Conservation (phyloP, 306 rosid genomes). For the Lagenaria siceraria region DNA sequence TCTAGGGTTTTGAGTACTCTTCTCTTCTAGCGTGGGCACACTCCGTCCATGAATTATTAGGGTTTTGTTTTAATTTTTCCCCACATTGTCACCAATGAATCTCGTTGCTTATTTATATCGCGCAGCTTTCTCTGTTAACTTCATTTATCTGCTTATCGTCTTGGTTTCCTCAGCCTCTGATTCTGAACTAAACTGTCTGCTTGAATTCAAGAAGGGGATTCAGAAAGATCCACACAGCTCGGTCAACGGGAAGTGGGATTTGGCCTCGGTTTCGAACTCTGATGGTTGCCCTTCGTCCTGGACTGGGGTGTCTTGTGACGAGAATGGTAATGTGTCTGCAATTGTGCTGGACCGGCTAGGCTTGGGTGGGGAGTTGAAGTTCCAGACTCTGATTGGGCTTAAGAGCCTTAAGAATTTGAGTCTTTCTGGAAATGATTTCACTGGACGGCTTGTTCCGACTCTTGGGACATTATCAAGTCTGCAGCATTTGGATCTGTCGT, state of each 20-base stretch:
- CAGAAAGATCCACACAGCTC: conserved; percentile 31
- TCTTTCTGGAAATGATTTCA: conserved; percentile 57
- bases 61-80: conserved; percentile 6
- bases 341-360: conserved; percentile 38
- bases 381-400: conserved; percentile 62
- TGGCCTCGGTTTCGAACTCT: not conserved
- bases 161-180: conserved; percentile 20
- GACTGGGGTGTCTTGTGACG: conserved; percentile 61
- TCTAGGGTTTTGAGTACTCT: conserved; percentile 48
- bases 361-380: conserved; percentile 64
- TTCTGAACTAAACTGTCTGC: conserved; percentile 67
- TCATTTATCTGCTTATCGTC: not conserved
- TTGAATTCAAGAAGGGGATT: conserved; percentile 86
- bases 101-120: conserved; percentile 13
- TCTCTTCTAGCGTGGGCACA: not conserved
- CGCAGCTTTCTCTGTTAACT: not conserved
- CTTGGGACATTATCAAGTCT: conserved; percentile 49
- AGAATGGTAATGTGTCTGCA: conserved; percentile 42
- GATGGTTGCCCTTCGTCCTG: conserved; percentile 41
- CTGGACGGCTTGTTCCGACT: conserved; percentile 67
- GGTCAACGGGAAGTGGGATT: conserved; percentile 41
- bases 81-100: conserved; percentile 51
- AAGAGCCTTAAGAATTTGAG: conserved; percentile 42
- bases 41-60: conserved; percentile 38
- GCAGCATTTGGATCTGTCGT: conserved; percentile 78